Evolutionary conservation across 1,139 yeast species (phyloP).

Genomic region (Blastobotrys apis): DNA sequence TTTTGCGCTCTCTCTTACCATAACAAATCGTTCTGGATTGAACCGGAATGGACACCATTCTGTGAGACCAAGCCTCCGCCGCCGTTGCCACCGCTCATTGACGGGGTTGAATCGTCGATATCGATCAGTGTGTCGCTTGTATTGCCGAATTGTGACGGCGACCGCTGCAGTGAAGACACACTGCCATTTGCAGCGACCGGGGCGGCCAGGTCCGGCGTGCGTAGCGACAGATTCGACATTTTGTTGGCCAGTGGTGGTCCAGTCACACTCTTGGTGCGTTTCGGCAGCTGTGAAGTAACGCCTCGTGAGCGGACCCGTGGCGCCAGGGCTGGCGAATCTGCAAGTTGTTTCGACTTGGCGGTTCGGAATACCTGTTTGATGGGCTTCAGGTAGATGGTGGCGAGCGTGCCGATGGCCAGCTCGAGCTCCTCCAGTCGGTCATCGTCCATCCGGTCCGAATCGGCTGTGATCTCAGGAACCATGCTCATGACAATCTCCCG

Average conservation of each 20-base stretch:
- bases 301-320: constrained; percentile 28
- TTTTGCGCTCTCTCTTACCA: constrained; percentile 17
- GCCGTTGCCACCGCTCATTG: constrained; percentile 18
- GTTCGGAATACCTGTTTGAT: constrained; percentile 71
- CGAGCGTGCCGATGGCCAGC: constrained; percentile 73
- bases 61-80: constrained; percentile 22
- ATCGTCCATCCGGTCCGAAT: constrained; percentile 69
- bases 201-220: neutral
- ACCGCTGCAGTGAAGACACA: neutral
- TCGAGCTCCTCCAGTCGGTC: constrained; percentile 73
- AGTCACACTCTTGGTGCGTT: neutral
- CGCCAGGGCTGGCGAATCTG: constrained; percentile 60
- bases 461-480: constrained; percentile 60
- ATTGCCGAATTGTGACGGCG: neutral
- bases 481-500: constrained; percentile 56
- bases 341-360: constrained; percentile 52
- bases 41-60: constrained; percentile 23
- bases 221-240: constrained; percentile 10
- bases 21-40: constrained; percentile 22
- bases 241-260: constrained; percentile 7
- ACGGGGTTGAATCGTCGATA: too few relatives aligned
- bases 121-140: constrained; percentile 19
- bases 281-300: neutral
- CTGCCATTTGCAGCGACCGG: constrained; percentile 6
- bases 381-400: constrained; percentile 81